These are phyloP conservation scores for Ramaria sp. DNA, from an alignment of 768 basidiomycete genomes.

Conservation along the genomic window DNA sequence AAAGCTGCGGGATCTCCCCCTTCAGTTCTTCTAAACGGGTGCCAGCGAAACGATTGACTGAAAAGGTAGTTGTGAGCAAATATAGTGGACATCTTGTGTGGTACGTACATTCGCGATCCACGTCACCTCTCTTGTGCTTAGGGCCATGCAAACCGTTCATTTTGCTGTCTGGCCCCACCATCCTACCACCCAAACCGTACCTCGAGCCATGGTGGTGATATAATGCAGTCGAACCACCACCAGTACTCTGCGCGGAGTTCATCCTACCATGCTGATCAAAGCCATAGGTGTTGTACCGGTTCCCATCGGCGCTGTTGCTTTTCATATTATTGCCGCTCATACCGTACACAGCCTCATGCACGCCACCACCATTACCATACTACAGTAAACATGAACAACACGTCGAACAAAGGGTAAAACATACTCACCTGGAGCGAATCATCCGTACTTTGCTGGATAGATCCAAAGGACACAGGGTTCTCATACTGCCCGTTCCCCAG, in stretches of 20 bases:
- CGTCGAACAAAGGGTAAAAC: constrained; percentile 11
- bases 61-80: background rate
- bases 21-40: constrained; percentile 91
- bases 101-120: constrained; percentile 74
- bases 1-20: constrained; percentile 87
- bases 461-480: constrained; percentile 40
- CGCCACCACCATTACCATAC: constrained; percentile 33
- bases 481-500: constrained; percentile 52
- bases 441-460: constrained; percentile 40
- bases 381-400: background rate
- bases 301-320: constrained; percentile 16
- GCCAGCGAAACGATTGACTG: constrained; percentile 95
- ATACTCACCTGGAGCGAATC: constrained; percentile 40
- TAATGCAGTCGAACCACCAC: constrained; percentile 57
- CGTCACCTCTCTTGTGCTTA: constrained; percentile 90
- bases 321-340: constrained; percentile 38
- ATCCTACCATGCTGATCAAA: constrained; percentile 39
- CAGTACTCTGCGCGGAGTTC: constrained; percentile 19
- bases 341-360: constrained; percentile 36
- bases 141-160: constrained; percentile 87
- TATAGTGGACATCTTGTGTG: background rate
- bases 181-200: constrained; percentile 56
- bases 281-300: constrained; percentile 45
- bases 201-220: constrained; percentile 72
- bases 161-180: constrained; percentile 51